Conservation (phyloP, 2,329 filamentous ascomycete species). For the Aureobasidium subglaciale region DNA sequence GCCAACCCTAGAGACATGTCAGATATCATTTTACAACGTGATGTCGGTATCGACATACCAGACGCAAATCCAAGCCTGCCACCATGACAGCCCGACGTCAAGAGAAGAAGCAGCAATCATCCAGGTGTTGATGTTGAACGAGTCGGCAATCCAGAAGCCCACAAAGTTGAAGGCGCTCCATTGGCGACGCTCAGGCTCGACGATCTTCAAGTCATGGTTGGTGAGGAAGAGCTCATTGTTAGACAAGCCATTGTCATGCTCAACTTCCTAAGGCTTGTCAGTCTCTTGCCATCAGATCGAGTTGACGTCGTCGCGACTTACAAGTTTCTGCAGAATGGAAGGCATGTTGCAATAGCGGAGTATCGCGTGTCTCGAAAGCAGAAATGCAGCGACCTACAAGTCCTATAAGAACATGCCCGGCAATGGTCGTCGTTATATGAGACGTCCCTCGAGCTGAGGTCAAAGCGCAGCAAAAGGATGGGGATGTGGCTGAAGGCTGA, state of each 20-base stretch:
- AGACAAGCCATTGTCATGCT: constrained; percentile 68
- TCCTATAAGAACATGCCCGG: not conserved
- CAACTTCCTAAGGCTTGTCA: constrained; percentile 39
- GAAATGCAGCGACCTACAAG: not conserved
- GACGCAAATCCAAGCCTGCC: constrained; percentile 39
- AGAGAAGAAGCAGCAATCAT: constrained; percentile 79
- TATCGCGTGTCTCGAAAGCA: not conserved
- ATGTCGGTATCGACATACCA: constrained; percentile 19
- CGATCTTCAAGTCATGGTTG: constrained; percentile 54
- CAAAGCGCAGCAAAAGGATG: constrained; percentile 11
- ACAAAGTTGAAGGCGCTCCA: constrained; percentile 88
- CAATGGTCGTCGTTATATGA: not conserved
- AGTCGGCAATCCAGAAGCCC: constrained; percentile 74
- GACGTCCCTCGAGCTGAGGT: not conserved
- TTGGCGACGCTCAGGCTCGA: constrained; percentile 71
- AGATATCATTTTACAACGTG: constrained; percentile 9
- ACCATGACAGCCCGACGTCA: constrained; percentile 56
- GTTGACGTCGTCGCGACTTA: not conserved
- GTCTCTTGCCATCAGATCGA: not conserved
- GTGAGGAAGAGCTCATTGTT: constrained; percentile 77
- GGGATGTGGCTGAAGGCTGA: constrained; percentile 3
- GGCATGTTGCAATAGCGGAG: not conserved
- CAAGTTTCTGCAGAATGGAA: not conserved
- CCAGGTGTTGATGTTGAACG: constrained; percentile 60
- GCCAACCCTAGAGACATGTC: constrained; percentile 47